Conservation (phyloP, 1,139 yeast genomes). For the Saccharomyces hybrid region DNA sequence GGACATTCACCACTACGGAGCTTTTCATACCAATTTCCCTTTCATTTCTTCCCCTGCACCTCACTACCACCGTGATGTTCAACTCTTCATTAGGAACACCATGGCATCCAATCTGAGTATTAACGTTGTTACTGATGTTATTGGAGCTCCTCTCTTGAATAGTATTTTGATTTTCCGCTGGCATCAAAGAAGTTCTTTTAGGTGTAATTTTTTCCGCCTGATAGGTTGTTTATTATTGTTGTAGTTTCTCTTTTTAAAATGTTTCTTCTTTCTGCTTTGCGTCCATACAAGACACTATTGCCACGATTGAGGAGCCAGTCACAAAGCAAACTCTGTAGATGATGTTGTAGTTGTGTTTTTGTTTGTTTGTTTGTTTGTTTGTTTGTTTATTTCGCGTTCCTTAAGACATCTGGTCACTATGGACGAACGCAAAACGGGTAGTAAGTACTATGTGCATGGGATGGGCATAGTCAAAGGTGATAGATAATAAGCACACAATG, state of each 20-base stretch:
- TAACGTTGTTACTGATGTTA: background rate
- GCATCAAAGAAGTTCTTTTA: background rate
- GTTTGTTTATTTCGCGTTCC: background rate
- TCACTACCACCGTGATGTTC: constrained; percentile 74
- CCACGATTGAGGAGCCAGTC: background rate
- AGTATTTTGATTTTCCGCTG: background rate
- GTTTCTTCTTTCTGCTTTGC: background rate
- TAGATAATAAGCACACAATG: background rate
- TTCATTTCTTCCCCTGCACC: constrained; percentile 77
- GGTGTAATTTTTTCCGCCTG: background rate
- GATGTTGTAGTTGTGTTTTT: background rate
- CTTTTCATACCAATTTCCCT: constrained; percentile 66
- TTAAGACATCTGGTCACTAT: background rate
- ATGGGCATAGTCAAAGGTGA: background rate
- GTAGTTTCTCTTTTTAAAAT: background rate
- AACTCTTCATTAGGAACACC: constrained; percentile 19
- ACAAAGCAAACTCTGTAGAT: background rate
- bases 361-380: background rate
- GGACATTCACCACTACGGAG: constrained; percentile 62
- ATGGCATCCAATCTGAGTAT: background rate
- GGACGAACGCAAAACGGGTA: background rate
- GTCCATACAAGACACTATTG: background rate
- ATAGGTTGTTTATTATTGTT: background rate
- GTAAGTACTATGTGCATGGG: background rate
- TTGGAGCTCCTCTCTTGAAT: background rate